phyloP scores from a whole-genome alignment of 495 filamentous ascomycete species.

The Tuber aestivum region DNA sequence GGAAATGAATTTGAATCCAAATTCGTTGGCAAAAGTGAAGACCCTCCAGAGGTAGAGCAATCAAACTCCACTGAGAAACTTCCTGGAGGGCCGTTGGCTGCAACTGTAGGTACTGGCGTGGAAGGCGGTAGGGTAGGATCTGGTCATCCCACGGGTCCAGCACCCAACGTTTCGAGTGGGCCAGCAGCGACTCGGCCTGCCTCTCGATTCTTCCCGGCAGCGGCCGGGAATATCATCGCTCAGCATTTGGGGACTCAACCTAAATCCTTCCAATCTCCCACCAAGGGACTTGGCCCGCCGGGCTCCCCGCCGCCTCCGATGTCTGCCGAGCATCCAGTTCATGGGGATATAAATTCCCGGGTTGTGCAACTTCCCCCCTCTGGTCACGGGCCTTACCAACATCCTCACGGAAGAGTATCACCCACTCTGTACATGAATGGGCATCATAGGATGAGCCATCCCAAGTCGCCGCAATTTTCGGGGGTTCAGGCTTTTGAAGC shows the following conservation, averaged over 20 bases:
- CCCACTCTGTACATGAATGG: conserved; percentile 21
- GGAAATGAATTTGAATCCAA: conserved; percentile 24
- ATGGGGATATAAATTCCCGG: conserved; percentile 32
- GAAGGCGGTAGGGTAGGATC: background rate
- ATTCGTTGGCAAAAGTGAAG: conserved; percentile 26
- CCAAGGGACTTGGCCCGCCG: conserved; percentile 22
- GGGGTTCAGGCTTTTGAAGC: conserved; percentile 24
- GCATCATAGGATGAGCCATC: conserved; percentile 18
- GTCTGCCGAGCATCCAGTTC: conserved; percentile 40
- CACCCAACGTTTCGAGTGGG: conserved; percentile 25
- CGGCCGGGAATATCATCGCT: conserved; percentile 32
- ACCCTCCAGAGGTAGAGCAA: conserved; percentile 21
- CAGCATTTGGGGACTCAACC: conserved; percentile 30
- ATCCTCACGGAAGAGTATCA: conserved; percentile 21
- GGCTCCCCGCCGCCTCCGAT: conserved; percentile 39
- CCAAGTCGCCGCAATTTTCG: conserved; percentile 25
- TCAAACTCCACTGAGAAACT: conserved; percentile 4
- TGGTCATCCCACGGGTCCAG: conserved; percentile 10
- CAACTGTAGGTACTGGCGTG: conserved; percentile 5
- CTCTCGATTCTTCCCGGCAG: conserved; percentile 38
- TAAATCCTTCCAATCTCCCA: conserved; percentile 9
- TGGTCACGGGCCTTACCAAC: conserved; percentile 13
- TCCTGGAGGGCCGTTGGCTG: conserved; percentile 2
- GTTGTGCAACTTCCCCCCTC: conserved; percentile 39
- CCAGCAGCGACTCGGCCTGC: conserved; percentile 26